Base-by-base conservation (phyloP, 345 rosid genomes). In the Odontarrhena argentea region DNA sequence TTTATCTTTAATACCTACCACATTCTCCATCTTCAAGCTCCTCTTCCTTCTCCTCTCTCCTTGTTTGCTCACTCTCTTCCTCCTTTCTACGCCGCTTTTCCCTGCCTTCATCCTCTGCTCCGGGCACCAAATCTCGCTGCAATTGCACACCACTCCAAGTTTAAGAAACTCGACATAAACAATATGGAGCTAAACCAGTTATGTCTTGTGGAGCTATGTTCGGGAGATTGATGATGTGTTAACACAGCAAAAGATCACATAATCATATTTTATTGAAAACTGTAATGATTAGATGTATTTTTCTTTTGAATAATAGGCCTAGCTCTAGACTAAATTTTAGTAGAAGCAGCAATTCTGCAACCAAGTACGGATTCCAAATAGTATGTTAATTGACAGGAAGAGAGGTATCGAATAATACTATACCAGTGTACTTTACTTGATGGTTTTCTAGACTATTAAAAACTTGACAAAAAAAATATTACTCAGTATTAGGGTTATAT, bases 1-100 rank as follows among this genome's bases (percentile, higher is more conserved):
- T 25, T n/a, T 28, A 74, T 75, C 56, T 60, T 73, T 68, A 77
- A 38, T 86, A 87, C 74, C 79, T 79, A 8, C 83, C 86, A 63
- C 83, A 83, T 71, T 92, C 96, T 50, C 96, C 96, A 71, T 92
- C 98, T 85, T 89, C 96, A 55, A 87, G 93, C 63, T 92, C 94
- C 63, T 82, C 87, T 3, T 70, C 81, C 77, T 77, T 89, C 63
- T 92, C 94, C 65, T 82, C 87, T 3, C 68, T 79, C 77, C 76
- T 89, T 52, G 77, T 83, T 59, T 80, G 82, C 60, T 79, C 83
- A 54, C 82, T 81, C 12, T 72, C 81, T 38, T 81, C 81, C 15
- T 84, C 96, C 80, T 80, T 85, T 83, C 68, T 85, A 42, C 76
- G 92, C 59, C 82, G 82, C 71, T 85, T 88, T 56, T 79, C 86